These are phyloP conservation scores for Macadamia integrifolia DNA, from an alignment of 164 flowering plant genomes.

Conservation along the genomic window DNA sequence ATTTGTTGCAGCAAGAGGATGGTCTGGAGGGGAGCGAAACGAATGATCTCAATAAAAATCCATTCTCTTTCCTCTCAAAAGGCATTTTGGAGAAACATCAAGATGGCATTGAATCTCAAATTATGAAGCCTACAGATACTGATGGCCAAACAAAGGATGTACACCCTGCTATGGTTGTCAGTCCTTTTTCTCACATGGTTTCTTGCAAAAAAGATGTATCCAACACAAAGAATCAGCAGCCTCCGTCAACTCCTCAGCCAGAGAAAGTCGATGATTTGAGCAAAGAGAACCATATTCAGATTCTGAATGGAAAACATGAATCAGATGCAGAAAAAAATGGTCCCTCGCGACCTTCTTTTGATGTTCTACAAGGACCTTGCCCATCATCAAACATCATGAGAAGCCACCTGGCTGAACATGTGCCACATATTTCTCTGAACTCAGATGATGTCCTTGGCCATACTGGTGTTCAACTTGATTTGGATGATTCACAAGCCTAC, in stretches of 20 bases:
- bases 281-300: slow-evolving; percentile 14
- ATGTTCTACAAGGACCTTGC: slow-evolving; percentile 17
- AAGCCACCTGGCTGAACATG: slow-evolving; percentile 14
- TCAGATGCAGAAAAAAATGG: slow-evolving; percentile 20
- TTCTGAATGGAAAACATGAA: slow-evolving; percentile 14
- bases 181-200: slow-evolving; percentile 7
- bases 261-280: slow-evolving; percentile 21
- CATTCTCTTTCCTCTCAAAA: slow-evolving; percentile 3
- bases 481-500: slow-evolving; percentile 30
- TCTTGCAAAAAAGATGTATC: slow-evolving; percentile 19
- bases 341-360: slow-evolving; percentile 12
- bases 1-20: slow-evolving; percentile 21
- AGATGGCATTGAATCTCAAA: slow-evolving; percentile 16
- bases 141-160: slow-evolving; percentile 16
- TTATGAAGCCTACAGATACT: slow-evolving; percentile 14
- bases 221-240: slow-evolving; percentile 9
- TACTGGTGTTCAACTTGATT: slow-evolving; percentile 13
- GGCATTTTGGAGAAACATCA: slow-evolving; percentile 21
- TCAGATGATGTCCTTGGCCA: slow-evolving; percentile 9
- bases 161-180: slow-evolving; percentile 8
- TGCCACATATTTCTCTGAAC: slow-evolving; percentile 11
- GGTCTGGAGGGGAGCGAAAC: slow-evolving; percentile 17
- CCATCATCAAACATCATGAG: slow-evolving; percentile 18
- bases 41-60: slow-evolving; percentile 17
- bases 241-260: slow-evolving; percentile 14